A percentile compares a stretch with the other conserved stretches of the same genome.
These are phyloP conservation scores for Suillus lakei DNA, from an alignment of 768 basidiomycete genomes.

Conservation along the genomic window DNA sequence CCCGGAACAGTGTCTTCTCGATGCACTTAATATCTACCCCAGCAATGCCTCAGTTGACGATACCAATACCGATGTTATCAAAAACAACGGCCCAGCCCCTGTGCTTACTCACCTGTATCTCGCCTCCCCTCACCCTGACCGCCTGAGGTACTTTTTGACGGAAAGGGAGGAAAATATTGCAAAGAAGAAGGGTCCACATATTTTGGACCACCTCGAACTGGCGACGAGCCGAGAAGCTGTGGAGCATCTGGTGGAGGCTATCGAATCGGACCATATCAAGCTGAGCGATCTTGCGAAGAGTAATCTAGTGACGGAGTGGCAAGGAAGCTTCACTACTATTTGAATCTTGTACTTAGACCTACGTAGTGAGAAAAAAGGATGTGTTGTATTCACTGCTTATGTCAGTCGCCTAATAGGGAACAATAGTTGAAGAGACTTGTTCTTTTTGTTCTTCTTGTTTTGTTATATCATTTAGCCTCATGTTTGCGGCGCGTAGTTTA, in stretches of 20 bases:
- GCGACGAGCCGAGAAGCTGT: not conserved
- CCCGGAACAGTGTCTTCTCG: conserved; percentile 5
- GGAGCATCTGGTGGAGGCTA: not conserved
- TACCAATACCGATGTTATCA: not conserved
- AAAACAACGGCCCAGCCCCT: not conserved
- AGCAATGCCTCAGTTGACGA: too few relatives aligned
- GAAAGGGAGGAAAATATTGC: not conserved
- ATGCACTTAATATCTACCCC: conserved; percentile 8
- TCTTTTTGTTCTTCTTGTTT: not conserved
- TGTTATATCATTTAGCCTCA: not conserved
- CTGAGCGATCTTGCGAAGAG: not conserved
- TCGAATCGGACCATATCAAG: not conserved
- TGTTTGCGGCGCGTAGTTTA: not conserved
- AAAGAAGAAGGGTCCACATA: not conserved
- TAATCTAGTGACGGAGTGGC: not conserved
- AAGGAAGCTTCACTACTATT: not conserved
- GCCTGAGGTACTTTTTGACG: not conserved
- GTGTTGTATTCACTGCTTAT: conserved; percentile 13
- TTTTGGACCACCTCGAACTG: not conserved
- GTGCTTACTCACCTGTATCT: not conserved
- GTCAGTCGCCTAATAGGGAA: conserved; percentile 21
- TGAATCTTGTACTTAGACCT: not conserved
- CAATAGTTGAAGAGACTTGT: conserved; percentile 9
- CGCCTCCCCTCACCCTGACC: not conserved
- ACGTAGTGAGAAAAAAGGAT: conserved; percentile 11